Evolutionary conservation across 1,284 basidiomycete genomes (phyloP), one percentile per base, ranked within the genome.

Genomic region (Sanghuangporus sanghuang): DNA sequence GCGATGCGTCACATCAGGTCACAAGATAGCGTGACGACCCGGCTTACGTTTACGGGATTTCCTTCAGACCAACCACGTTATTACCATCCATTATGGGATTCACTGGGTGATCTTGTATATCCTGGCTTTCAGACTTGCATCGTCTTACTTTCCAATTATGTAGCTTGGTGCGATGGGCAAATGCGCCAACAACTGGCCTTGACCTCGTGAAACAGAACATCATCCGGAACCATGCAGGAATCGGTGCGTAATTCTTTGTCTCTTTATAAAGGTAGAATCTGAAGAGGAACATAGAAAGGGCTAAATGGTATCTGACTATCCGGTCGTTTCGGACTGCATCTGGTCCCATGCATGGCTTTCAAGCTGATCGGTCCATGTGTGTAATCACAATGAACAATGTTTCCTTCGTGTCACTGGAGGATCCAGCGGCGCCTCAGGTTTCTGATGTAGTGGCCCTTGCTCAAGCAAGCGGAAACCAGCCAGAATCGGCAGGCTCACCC

Each of bases 81-180:
- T 32, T 32, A 52, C 65, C 59, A 64, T 69, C 67, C 66, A 65
- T 63, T 27, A 86, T 88, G 85, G 86, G 86, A 21, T 85, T 87
- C 60, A 88, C 86, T 62, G 85, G 84, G 85, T 86, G 49, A 71
- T 21, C 46, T 38, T 11, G 50, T 36, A 18, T n/a, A 49, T 23
- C 57, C 50, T 27, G 23, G 54, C 52, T 38, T 35, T 53, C 57
- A 57, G 63, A 66, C 64, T n/a, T 46, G 61, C 64, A 64, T 68
- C 16, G 61, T 32, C 6, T 48, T 32, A 40, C 6, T 12, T 53
- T 16, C 8, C 52, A 14, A 32, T 38, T 57, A 21, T 52, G 9
- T 68, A 91, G 89, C 48, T 75, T 92, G 57, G 90, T 88, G 54
- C 82, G 90, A 68, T 92, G 90, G 90, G 81, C 84, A 21, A 90